A percentile compares a stretch with the other conserved stretches of the same genome.
phyloP scores from a whole-genome alignment of 106 monocot genomes.

The Dendrobium catenatum region DNA sequence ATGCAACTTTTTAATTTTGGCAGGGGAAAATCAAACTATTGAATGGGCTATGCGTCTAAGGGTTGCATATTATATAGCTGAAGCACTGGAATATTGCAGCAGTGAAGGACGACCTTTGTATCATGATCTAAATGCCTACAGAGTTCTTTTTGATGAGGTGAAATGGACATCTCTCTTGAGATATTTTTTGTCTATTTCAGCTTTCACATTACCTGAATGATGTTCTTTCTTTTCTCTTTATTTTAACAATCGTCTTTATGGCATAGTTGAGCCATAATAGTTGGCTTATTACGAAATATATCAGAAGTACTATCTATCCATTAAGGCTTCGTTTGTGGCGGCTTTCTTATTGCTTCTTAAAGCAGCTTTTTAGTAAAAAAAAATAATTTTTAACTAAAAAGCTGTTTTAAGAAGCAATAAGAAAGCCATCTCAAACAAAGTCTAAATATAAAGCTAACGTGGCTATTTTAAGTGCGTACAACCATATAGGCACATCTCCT shows the following conservation, averaged over 20 bases:
- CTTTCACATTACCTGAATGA: neutral
- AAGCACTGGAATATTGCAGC: conserved; percentile 38
- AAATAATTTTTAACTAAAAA: too few species aligned
- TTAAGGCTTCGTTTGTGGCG: too few species aligned
- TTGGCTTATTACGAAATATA: neutral
- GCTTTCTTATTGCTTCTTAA: too few species aligned
- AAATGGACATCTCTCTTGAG: neutral
- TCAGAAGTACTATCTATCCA: too few species aligned
- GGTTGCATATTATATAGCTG: conserved; percentile 31
- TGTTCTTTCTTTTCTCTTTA: neutral
- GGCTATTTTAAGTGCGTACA: neutral
- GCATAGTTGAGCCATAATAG: neutral
- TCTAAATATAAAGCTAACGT: neutral
- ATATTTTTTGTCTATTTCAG: conserved; percentile 1
- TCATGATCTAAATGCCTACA: conserved; percentile 87
- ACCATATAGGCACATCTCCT: neutral
- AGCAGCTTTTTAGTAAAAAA: too few species aligned
- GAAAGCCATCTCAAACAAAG: too few species aligned
- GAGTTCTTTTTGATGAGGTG: conserved; percentile 96
- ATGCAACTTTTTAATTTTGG: neutral
- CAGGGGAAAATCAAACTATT: conserved; percentile 74
- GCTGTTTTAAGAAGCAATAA: too few species aligned
- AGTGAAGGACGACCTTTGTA: conserved; percentile 28
- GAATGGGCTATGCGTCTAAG: conserved; percentile 45
- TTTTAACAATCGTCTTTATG: neutral